Evolutionary conservation across 177 flowering plant species (phyloP).

Genomic region (Vitis hybrid): DNA sequence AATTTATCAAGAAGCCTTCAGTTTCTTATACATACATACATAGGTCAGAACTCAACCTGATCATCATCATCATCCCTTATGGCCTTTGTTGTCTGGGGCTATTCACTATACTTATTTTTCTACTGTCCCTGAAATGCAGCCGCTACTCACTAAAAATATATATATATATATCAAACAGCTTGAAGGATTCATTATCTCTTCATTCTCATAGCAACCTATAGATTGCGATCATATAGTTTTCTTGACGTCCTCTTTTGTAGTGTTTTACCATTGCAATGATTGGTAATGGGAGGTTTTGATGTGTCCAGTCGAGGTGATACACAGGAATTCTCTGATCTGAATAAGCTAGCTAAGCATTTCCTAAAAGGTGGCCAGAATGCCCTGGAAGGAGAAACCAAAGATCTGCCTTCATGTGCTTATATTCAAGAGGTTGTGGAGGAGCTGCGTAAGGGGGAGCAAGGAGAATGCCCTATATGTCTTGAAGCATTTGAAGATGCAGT

Average conservation of each 20-base stretch:
- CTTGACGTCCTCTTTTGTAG: not conserved
- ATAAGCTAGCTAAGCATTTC: slow-evolving; percentile 90
- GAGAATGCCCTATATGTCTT: slow-evolving; percentile 98
- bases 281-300: slow-evolving; percentile 17
- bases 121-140: too few species aligned
- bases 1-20: not conserved
- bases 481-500: slow-evolving; percentile 99
- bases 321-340: slow-evolving; percentile 82
- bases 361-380: slow-evolving; percentile 59
- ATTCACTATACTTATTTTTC: too few species aligned
- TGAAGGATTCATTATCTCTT: not conserved
- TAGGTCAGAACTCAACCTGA: too few species aligned
- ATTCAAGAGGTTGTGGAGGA: slow-evolving; percentile 92
- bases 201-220: not conserved
- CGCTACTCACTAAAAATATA: too few species aligned
- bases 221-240: not conserved
- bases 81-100: too few species aligned
- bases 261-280: not conserved
- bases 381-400: slow-evolving; percentile 43
- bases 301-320: slow-evolving; percentile 91
- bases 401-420: slow-evolving; percentile 77
- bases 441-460: slow-evolving; percentile 80
- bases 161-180: not conserved
- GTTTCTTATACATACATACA: not conserved
- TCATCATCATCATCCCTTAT: too few species aligned